phyloP scores from a whole-genome alignment of 768 basidiomycete species.

The Candolleomyces aberdarensis region DNA sequence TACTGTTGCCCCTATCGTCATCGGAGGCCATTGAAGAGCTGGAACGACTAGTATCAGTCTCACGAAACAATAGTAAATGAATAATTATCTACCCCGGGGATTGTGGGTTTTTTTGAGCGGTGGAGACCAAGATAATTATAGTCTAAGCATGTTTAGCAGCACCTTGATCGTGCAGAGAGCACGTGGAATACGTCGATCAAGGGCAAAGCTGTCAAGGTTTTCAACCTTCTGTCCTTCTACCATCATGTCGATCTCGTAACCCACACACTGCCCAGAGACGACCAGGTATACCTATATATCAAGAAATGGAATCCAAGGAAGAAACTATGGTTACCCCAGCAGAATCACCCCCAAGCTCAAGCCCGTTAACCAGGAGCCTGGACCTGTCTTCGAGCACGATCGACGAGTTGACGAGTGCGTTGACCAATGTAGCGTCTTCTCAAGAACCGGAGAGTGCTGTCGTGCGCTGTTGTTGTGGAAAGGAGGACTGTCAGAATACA shows the following conservation, averaged over 20 bases:
- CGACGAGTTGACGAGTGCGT: conserved; percentile 74
- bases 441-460: conserved; percentile 55
- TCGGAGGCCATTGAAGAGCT: no score
- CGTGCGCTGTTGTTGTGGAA: conserved; percentile 68
- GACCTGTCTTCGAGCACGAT: conserved; percentile 59
- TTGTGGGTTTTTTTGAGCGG: no score
- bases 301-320: conserved; percentile 15
- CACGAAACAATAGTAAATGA: no score
- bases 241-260: neutral
- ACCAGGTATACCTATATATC: neutral
- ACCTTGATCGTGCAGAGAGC: no score
- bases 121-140: no score
- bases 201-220: no score
- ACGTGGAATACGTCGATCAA: no score
- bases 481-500: conserved; percentile 62
- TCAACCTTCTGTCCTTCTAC: neutral
- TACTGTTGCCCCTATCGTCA: no score
- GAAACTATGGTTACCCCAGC: conserved; percentile 39
- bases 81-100: no score
- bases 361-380: conserved; percentile 40
- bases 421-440: conserved; percentile 67
- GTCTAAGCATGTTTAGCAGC: no score
- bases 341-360: conserved; percentile 37
- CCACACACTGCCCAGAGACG: neutral
- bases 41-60: no score